A percentile compares a stretch with the other conserved stretches of the same genome.
These are phyloP conservation scores for Colletotrichum tofieldiae DNA, from an alignment of 2,329 filamentous ascomycete genomes.

Conservation along the genomic window DNA sequence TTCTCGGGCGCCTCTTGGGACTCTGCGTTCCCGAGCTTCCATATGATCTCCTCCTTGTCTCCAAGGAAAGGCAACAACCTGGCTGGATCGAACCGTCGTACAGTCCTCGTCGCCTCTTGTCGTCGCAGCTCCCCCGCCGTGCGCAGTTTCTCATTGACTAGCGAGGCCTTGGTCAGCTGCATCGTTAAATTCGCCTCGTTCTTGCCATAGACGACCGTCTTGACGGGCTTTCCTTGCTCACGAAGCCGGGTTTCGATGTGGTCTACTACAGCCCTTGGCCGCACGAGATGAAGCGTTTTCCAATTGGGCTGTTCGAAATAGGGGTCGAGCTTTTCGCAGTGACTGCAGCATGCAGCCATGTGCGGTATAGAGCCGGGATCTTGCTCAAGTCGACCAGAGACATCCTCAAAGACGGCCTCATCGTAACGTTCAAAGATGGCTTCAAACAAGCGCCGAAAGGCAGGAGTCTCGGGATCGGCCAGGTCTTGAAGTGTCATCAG, in stretches of 20 bases:
- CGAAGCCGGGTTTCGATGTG: conserved; percentile 21
- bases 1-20: not conserved
- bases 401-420: conserved; percentile 30
- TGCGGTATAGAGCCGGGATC: conserved; percentile 17
- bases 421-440: conserved; percentile 23
- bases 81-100: conserved; percentile 26
- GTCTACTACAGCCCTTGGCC: conserved; percentile 21
- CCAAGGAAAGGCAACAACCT: conserved; percentile 33
- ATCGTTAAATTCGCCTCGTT: conserved; percentile 23
- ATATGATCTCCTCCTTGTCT: conserved; percentile 30
- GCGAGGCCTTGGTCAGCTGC: conserved; percentile 32
- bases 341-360: conserved; percentile 26
- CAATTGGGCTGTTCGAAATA: conserved; percentile 34
- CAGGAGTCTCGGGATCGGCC: conserved; percentile 8
- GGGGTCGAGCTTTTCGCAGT: conserved; percentile 29
- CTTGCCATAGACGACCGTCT: conserved; percentile 27
- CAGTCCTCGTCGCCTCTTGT: conserved; percentile 27
- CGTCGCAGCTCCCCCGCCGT: conserved; percentile 6
- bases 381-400: conserved; percentile 17
- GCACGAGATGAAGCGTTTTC: conserved; percentile 32
- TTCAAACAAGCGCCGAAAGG: conserved; percentile 30
- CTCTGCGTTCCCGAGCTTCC: conserved; percentile 32
- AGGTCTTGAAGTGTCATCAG: conserved; percentile 33
- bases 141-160: conserved; percentile 29
- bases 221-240: conserved; percentile 32